These are phyloP conservation scores for Dendrobium catenatum DNA, from an alignment of 106 monocot species.

Conservation along the genomic window DNA sequence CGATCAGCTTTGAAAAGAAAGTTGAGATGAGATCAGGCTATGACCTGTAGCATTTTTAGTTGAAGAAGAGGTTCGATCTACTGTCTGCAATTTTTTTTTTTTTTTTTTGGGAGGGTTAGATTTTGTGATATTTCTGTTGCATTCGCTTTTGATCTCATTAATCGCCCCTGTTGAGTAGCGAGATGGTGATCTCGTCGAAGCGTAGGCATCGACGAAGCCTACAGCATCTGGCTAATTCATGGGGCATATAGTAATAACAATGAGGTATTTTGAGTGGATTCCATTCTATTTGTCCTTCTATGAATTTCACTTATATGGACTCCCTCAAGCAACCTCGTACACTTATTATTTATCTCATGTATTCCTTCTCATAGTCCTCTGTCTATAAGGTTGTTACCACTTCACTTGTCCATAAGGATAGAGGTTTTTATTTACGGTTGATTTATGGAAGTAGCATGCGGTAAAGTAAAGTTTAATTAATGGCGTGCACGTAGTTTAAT, in stretches of 20 bases:
- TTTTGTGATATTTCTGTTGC: neutral
- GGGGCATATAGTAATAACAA: neutral
- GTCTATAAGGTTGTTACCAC: neutral
- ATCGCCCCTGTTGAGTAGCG: slow-evolving; percentile 2
- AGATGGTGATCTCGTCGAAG: neutral
- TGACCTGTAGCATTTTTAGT: neutral
- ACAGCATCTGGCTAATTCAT: neutral
- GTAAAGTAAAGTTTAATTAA: no score
- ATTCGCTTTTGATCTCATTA: neutral
- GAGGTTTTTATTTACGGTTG: neutral
- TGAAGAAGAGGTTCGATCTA: no score
- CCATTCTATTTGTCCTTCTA: neutral
- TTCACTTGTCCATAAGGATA: neutral
- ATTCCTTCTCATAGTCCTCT: neutral
- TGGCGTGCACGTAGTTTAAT: no score
- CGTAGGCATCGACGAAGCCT: neutral
- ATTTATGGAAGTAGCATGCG: no score
- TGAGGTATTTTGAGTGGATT: neutral
- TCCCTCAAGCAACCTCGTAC: neutral
- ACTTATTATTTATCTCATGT: neutral
- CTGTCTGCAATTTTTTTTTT: neutral
- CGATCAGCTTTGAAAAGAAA: neutral
- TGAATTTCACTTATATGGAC: neutral
- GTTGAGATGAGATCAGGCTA: neutral
- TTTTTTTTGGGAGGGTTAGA: neutral